phyloP scores from a whole-genome alignment of 495 filamentous ascomycete genomes.

The Daldinia childiae region DNA sequence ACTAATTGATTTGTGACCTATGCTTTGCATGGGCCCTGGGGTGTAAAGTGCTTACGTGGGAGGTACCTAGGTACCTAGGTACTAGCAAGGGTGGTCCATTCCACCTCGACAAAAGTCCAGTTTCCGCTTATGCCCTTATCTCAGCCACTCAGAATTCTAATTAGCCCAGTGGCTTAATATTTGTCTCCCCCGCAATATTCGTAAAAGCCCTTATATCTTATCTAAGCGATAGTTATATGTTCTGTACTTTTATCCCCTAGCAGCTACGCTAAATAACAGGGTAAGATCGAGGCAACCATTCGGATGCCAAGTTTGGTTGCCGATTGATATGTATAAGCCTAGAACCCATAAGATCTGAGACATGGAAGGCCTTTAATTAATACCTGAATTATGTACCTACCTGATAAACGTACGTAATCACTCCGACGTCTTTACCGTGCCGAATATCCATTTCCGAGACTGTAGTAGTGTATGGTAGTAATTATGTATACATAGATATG shows the following conservation, averaged over 20 bases:
- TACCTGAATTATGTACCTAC: too few relatives aligned
- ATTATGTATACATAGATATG: too few relatives aligned
- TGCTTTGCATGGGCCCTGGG: too few relatives aligned
- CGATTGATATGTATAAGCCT: not conserved
- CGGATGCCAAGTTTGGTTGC: not conserved
- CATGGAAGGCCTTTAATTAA: not conserved
- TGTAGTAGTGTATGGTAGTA: too few relatives aligned
- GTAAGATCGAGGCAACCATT: not conserved
- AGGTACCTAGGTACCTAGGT: not conserved
- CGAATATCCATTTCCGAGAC: too few relatives aligned
- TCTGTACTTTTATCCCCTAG: not conserved
- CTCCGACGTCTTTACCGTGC: too few relatives aligned
- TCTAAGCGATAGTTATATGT: not conserved
- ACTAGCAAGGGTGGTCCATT: not conserved
- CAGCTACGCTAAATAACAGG: not conserved
- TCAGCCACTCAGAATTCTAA: not conserved
- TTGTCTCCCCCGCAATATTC: slow-evolving; percentile 1
- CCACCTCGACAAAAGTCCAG: slow-evolving; percentile 1
- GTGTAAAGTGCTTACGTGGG: not conserved
- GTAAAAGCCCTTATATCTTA: not conserved
- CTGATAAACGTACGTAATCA: too few relatives aligned
- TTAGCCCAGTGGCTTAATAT: not conserved
- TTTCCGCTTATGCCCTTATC: not conserved
- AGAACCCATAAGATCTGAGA: not conserved
- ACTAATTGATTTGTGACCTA: too few relatives aligned